Evolutionary conservation across 2,329 filamentous ascomycete genomes (phyloP).

Genomic region (Diaporthe sp.): DNA sequence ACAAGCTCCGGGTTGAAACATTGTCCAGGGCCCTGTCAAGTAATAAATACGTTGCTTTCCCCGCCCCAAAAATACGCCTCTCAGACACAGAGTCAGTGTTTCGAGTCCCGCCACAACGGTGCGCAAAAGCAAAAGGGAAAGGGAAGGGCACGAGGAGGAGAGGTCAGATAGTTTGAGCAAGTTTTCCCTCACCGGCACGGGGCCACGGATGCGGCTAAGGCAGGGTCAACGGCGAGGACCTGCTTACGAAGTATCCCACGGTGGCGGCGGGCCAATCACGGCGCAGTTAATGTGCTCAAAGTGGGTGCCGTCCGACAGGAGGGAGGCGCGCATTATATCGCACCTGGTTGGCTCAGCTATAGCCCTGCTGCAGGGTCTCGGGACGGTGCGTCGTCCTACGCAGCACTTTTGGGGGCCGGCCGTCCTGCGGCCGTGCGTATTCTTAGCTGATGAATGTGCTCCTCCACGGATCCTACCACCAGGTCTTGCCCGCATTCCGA

Average conservation of each 20-base stretch:
- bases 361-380: constrained; percentile 18
- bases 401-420: constrained; percentile 19
- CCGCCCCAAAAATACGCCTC: constrained; percentile 3
- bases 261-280: constrained; percentile 9
- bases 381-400: constrained; percentile 7
- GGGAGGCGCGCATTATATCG: constrained; percentile 30
- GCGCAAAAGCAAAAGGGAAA: background rate
- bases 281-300: constrained; percentile 24
- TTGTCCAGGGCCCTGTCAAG: background rate
- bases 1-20: constrained; percentile 19
- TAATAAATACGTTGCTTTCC: constrained; percentile 24
- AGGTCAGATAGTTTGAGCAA: constrained; percentile 22
- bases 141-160: background rate
- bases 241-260: constrained; percentile 8
- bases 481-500: background rate
- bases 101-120: background rate
- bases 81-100: background rate
- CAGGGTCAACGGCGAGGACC: constrained; percentile 14
- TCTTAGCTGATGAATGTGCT: background rate
- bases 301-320: constrained; percentile 15
- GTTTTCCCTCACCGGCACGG: constrained; percentile 23
- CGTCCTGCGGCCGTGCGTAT: constrained; percentile 1
- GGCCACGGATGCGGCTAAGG: constrained; percentile 20
- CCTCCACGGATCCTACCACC: constrained; percentile 9
- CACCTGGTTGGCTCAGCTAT: constrained; percentile 7